Base-by-base conservation (phyloP, 2,329 filamentous ascomycete genomes). In the Pseudohalonectria lignicola region DNA sequence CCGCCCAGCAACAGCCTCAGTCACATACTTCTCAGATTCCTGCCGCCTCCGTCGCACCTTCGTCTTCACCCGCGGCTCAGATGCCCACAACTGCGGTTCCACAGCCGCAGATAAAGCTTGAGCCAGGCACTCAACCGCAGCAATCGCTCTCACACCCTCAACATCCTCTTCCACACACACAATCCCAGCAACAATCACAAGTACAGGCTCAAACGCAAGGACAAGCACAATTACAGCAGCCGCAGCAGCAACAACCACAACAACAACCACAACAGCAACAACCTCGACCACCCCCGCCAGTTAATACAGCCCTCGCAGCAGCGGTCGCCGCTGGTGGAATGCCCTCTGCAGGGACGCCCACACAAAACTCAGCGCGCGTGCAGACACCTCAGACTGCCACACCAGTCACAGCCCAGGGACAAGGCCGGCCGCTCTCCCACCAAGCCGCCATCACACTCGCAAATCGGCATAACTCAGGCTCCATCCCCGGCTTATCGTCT, bases 371-470 rank as follows among this genome's bases (percentile, higher is more conserved):
- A 4, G 59, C 60, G 8, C 64, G 70, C 36, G 56, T 69, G 5
- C 65, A 66, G 40, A 72, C 70, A 9, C 66, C 70, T 2, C 71
- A 74, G 41, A 53, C 57, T 1, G 60, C 61, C 4, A 60, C 59
- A 1, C 56, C 36, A 13, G 31, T 29, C 29, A 37, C 36, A 62
- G 8, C 56, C 56, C 31, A 60, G 58, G 33, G 55, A 59, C 59
- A 63, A 2, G n/a, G n/a, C n/a, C 58, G 61, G 13, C 59, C 69
- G 3, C 57, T 71, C 21, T 67, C 61, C 20, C 67, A 71, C 48
- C 36, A n/a, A 36, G 36, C 34, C 48, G 20, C 50, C 46, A 29
- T 45, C 51, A 45, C 48, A 13, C 30, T 31, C 9, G 30, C 30
- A 9, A 31, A 18, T 11, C 28, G 36, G 28, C 26, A 37, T 31